phyloP scores from a whole-genome alignment of 177 flowering plant species.

The Vitis hybrid region DNA sequence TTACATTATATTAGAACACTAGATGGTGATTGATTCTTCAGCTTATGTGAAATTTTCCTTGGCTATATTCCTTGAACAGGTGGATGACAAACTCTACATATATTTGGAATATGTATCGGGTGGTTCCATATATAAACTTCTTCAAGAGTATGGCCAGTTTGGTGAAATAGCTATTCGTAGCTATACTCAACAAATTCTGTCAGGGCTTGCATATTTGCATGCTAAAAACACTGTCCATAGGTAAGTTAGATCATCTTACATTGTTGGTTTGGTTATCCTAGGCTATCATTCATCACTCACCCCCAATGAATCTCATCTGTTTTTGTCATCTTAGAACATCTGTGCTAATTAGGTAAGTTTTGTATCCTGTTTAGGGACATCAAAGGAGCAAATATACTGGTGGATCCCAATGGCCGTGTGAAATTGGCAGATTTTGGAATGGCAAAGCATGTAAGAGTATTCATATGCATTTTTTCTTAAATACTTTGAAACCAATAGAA shows the following conservation, averaged over 20 bases:
- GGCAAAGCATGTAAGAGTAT: conserved; percentile 84
- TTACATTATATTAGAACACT: too few relatives aligned
- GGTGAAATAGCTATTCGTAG: conserved; percentile 74
- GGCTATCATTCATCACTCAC: too few relatives aligned
- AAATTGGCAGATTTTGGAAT: conserved; percentile 93
- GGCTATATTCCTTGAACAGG: conserved; percentile 38
- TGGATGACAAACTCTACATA: conserved; percentile 70
- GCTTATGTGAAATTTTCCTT: not conserved
- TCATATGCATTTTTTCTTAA: not conserved
- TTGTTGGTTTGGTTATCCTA: too few relatives aligned
- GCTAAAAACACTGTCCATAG: conserved; percentile 73
- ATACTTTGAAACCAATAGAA: too few relatives aligned
- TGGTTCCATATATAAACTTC: conserved; percentile 81
- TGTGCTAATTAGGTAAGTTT: not conserved
- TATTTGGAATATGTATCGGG: conserved; percentile 89
- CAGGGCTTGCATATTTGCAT: conserved; percentile 82
- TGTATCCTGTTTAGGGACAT: conserved; percentile 60
- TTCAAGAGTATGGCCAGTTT: conserved; percentile 79
- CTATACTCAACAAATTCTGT: conserved; percentile 76
- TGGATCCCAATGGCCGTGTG: conserved; percentile 74
- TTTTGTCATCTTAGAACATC: not conserved
- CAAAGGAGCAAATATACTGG: conserved; percentile 88
- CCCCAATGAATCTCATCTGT: not conserved
- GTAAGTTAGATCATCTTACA: conserved; percentile 24
- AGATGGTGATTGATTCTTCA: too few relatives aligned